These are phyloP conservation scores for Claviceps cyperi DNA, from an alignment of 2,329 filamentous ascomycete species.

Conservation along the genomic window DNA sequence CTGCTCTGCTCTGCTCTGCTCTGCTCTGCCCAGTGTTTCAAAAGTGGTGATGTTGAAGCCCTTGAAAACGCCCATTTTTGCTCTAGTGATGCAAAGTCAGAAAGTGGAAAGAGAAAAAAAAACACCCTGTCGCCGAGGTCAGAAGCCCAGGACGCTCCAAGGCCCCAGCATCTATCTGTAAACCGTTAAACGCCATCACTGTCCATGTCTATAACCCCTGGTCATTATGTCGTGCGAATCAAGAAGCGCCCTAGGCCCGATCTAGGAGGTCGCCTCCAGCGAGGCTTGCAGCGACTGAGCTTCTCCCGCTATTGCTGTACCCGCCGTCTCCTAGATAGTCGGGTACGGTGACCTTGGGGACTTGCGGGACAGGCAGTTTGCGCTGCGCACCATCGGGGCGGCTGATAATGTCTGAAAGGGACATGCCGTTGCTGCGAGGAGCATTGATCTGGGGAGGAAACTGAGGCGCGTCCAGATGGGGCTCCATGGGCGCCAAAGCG, in stretches of 20 bases:
- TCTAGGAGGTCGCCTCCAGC: constrained; percentile 57
- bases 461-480: constrained; percentile 32
- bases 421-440: constrained; percentile 49
- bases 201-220: constrained; percentile 26
- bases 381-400: constrained; percentile 74
- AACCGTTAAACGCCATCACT: constrained; percentile 23
- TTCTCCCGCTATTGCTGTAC: constrained; percentile 59
- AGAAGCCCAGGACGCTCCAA: background rate
- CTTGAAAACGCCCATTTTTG: background rate
- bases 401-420: constrained; percentile 85
- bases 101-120: background rate
- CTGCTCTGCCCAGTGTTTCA: background rate
- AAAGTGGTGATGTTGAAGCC: constrained; percentile 10
- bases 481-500: constrained; percentile 44
- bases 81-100: background rate
- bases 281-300: constrained; percentile 63
- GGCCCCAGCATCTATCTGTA: constrained; percentile 8
- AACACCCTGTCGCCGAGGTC: background rate
- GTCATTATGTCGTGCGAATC: constrained; percentile 23
- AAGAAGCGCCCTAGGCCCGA: constrained; percentile 24
- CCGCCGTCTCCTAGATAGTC: constrained; percentile 61
- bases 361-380: constrained; percentile 80
- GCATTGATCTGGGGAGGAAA: constrained; percentile 32
- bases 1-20: too few species aligned
- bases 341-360: constrained; percentile 79